Conservation (phyloP, 73 alveolate genomes). For the Breviolum minutum region DNA sequence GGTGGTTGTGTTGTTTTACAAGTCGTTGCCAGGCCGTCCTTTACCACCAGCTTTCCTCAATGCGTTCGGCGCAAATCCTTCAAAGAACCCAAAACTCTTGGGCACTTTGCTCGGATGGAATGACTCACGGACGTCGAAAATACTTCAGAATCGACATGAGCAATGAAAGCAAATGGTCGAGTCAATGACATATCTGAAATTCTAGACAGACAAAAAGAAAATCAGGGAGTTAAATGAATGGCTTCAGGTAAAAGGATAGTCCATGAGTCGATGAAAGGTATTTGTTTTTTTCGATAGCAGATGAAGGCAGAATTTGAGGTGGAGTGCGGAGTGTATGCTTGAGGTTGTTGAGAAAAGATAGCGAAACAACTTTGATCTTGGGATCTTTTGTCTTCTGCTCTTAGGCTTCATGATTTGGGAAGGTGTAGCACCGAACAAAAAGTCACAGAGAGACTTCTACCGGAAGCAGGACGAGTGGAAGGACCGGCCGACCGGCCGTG, state of each 20-base stretch:
- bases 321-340: too few species aligned
- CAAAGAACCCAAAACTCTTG: conserved; percentile 49
- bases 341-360: too few species aligned
- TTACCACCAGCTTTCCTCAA: conserved; percentile 61
- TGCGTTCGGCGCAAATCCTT: conserved; percentile 63
- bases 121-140: background rate
- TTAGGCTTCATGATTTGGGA: conserved; percentile 88
- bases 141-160: too few species aligned
- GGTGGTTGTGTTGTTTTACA: background rate
- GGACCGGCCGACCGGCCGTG: background rate
- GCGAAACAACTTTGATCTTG: too few species aligned
- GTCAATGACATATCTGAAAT: background rate
- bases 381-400: background rate
- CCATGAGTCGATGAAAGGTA: too few species aligned
- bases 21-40: background rate
- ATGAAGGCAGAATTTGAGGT: background rate
- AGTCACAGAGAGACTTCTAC: conserved; percentile 20
- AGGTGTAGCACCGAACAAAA: conserved; percentile 33
- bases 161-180: too few species aligned
- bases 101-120: background rate
- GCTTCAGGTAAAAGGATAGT: too few species aligned
- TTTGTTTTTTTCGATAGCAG: too few species aligned
- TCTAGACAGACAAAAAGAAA: background rate
- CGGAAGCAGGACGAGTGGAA: conserved; percentile 55
- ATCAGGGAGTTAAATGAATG: too few species aligned